Conservation (phyloP, 495 filamentous ascomycete genomes). For the Peziza echinospora region DNA sequence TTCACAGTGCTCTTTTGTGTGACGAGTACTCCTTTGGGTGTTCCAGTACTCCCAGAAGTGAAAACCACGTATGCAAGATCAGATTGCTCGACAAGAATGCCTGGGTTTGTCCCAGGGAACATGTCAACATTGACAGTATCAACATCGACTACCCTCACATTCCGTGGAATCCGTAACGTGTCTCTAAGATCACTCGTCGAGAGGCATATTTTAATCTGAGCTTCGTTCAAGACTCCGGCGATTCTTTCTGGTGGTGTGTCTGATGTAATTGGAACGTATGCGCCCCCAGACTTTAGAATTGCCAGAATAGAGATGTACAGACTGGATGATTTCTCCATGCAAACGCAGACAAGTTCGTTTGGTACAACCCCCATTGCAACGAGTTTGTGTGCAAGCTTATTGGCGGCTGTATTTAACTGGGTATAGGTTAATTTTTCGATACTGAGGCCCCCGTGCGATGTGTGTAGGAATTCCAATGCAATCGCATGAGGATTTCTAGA, state of each 20-base stretch:
- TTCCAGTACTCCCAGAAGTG: conserved; percentile 43
- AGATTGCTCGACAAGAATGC: conserved; percentile 20
- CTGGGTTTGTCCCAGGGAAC: conserved; percentile 19
- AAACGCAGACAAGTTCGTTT: conserved; percentile 39
- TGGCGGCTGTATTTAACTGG: conserved; percentile 38
- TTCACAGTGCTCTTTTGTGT: conserved; percentile 45
- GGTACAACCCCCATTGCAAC: conserved; percentile 23
- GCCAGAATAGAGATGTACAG: conserved; percentile 52
- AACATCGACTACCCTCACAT: conserved; percentile 15
- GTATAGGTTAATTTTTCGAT: conserved; percentile 33
- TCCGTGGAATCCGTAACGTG: conserved; percentile 7
- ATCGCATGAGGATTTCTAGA: conserved; percentile 25
- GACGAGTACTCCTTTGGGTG: conserved; percentile 48
- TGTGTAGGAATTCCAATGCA: conserved; percentile 38
- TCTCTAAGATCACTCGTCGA: conserved; percentile 10
- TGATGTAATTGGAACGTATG: conserved; percentile 49
- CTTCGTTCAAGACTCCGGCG: conserved; percentile 30
- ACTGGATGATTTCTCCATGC: conserved; percentile 46
- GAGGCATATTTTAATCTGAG: conserved; percentile 23
- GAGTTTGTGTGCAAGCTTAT: conserved; percentile 40
- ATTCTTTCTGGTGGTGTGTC: conserved; percentile 37
- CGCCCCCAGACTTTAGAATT: conserved; percentile 47
- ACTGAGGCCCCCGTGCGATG: conserved; percentile 18
- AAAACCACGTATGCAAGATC: conserved; percentile 38
- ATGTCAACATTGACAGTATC: conserved; percentile 20